Percentiles rank a stretch among this genome's conserved stretches.
phyloP scores from a whole-genome alignment of 2,329 filamentous ascomycete genomes.

The Fusarium sambucinum region DNA sequence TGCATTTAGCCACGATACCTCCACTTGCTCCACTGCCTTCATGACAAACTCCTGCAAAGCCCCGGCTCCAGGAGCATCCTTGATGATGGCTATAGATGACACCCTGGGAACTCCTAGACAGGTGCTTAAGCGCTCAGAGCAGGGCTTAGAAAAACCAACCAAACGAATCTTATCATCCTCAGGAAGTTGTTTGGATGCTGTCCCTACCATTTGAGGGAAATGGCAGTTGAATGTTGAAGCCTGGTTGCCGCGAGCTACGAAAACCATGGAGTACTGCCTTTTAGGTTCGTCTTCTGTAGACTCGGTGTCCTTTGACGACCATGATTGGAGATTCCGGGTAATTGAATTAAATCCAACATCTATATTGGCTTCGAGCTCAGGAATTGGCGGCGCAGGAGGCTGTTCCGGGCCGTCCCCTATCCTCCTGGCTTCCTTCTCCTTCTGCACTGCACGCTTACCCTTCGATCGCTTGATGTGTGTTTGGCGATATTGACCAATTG shows the following conservation, averaged over 20 bases:
- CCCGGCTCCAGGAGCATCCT: constrained; percentile 67
- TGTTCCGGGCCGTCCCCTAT: constrained; percentile 31
- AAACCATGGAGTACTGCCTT: constrained; percentile 63
- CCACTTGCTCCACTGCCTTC: constrained; percentile 63
- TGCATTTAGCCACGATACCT: constrained; percentile 65
- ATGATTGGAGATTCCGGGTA: constrained; percentile 67
- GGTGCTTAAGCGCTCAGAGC: constrained; percentile 67
- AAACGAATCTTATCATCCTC: constrained; percentile 63
- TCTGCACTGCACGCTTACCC: constrained; percentile 68
- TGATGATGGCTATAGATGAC: constrained; percentile 71
- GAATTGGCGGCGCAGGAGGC: constrained; percentile 54
- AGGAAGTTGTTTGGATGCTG: constrained; percentile 60
- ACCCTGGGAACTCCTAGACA: constrained; percentile 72
- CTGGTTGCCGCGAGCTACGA: constrained; percentile 69
- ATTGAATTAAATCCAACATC: constrained; percentile 75
- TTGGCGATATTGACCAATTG: constrained; percentile 72
- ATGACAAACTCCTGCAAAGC: constrained; percentile 68
- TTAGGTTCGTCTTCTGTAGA: not conserved
- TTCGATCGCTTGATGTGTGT: constrained; percentile 68
- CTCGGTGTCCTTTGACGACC: constrained; percentile 43
- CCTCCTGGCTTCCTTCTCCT: constrained; percentile 58
- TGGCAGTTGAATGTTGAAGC: constrained; percentile 70
- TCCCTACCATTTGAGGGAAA: constrained; percentile 66
- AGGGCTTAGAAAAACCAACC: constrained; percentile 71
- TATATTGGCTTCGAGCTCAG: constrained; percentile 68